Evolutionary conservation across 2,329 filamentous ascomycete species (phyloP), one percentile per base, ranked within the genome.

Genomic region (Fusarium succisae): DNA sequence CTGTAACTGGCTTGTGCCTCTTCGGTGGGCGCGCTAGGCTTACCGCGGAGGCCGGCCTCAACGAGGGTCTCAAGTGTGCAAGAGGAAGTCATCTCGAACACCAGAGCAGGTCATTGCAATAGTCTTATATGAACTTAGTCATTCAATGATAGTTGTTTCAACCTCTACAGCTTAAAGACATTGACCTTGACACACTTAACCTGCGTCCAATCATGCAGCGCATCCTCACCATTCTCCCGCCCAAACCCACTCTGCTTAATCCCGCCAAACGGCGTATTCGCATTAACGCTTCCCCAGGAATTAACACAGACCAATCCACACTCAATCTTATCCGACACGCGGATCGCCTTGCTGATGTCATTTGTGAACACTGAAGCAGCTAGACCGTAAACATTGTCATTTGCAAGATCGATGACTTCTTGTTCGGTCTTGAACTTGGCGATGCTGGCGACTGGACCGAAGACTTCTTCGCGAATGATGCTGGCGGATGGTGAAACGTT

Each of bases 291-390:
- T 24, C 78, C 79, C 70, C 77, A 79, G 0, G 73, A 72, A 76
- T 92, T 91, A 37, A 91, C 87, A 55, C 90, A 91, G 4, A 93
- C 87, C 90, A 92, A 92, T 9, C 91, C 91, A 0, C 91, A 88
- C 72, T 93, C 89, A 44, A 93, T 62, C 28, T 59, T n/a, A 5
- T 76, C 74, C 2, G 74, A 65, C 5, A 76, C 70, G 1, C 73
- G 64, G 12, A 75, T 59, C 6, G 67, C 72, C 4, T 66, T 82
- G 3, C 81, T 82, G 5, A 88, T 66, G 68, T 91, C 87, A 6
- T 81, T 82, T 9, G 84, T 87, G 81, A 89, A 91, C 0, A 91
- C 84, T 0, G 53, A 61, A 10, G 69, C 69, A 3, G 72, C 65
- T 12, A 75, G n/a, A 1, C 73, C 73, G 22, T 67, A 75, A 2